A percentile compares a stretch with the other conserved stretches of the same genome.
phyloP scores from a whole-genome alignment of 1,139 yeast genomes.

The Tardiomyces digboiensis region DNA sequence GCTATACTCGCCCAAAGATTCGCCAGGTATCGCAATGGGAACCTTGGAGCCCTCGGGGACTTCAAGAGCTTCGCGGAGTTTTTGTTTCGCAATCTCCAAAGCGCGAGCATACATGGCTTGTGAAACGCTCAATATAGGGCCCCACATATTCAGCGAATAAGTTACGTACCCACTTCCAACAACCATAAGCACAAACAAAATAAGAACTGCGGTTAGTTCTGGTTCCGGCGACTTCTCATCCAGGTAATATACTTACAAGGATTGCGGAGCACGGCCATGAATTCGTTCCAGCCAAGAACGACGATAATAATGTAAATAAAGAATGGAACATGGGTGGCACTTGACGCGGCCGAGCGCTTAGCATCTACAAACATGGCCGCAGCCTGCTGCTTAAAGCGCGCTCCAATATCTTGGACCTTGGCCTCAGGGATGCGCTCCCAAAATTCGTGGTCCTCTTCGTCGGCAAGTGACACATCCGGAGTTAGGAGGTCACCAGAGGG shows the following conservation, averaged over 20 bases:
- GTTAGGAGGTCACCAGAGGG: conserved; percentile 43
- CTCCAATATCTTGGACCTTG: conserved; percentile 48
- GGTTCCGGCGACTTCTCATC: no score
- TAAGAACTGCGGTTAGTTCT: no score
- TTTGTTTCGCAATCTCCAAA: conserved; percentile 45
- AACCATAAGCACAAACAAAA: conserved; percentile 46
- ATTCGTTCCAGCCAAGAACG: conserved; percentile 93
- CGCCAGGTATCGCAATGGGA: not conserved
- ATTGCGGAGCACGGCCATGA: conserved; percentile 76
- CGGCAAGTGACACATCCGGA: conserved; percentile 42
- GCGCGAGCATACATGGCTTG: conserved; percentile 51
- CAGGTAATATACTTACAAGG: no score
- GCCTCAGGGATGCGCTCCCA: conserved; percentile 47
- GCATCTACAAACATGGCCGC: conserved; percentile 83
- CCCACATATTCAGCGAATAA: conserved; percentile 62
- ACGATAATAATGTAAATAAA: conserved; percentile 67
- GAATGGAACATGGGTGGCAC: conserved; percentile 66
- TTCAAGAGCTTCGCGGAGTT: conserved; percentile 27
- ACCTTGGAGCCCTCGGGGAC: not conserved
- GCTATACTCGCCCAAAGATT: not conserved
- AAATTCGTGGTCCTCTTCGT: conserved; percentile 35
- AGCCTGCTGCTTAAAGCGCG: conserved; percentile 63
- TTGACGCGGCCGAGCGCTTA: conserved; percentile 28
- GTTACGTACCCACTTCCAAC: conserved; percentile 59
- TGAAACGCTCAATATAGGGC: conserved; percentile 58